Conservation (phyloP, 1,139 yeast species). For the Hemisphaericaspora xylofermentans region DNA sequence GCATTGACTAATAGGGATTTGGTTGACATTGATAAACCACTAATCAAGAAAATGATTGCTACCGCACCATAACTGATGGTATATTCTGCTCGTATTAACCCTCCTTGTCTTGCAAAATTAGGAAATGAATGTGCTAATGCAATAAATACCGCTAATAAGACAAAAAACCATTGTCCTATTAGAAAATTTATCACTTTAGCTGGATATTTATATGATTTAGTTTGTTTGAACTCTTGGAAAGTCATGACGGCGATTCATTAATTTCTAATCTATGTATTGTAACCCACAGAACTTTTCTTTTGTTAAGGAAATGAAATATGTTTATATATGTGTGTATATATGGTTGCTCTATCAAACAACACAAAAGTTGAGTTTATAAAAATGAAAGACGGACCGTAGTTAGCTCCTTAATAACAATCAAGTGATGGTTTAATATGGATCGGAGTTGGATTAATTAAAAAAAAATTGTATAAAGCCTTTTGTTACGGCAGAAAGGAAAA, state of each 20-base stretch:
- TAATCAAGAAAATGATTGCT: slow-evolving; percentile 75
- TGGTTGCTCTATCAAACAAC: neutral
- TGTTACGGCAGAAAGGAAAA: neutral
- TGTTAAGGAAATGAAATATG: no score
- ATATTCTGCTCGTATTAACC: slow-evolving; percentile 70
- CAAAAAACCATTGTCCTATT: slow-evolving; percentile 68
- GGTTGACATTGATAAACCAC: slow-evolving; percentile 77
- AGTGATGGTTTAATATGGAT: no score
- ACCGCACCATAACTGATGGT: slow-evolving; percentile 84
- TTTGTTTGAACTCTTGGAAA: slow-evolving; percentile 9
- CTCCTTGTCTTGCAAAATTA: slow-evolving; percentile 78
- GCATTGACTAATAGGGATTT: slow-evolving; percentile 57
- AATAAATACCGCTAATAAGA: slow-evolving; percentile 66
- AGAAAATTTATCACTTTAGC: slow-evolving; percentile 26
- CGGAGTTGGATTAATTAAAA: no score
- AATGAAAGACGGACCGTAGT: neutral
- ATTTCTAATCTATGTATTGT: no score
- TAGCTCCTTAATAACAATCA: no score
- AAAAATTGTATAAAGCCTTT: no score
- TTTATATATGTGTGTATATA: neutral
- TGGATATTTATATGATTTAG: slow-evolving; percentile 12
- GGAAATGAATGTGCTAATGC: slow-evolving; percentile 80
- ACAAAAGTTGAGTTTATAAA: neutral
- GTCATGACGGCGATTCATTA: slow-evolving; percentile 3
- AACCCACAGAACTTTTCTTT: no score